Conservation (phyloP, 257 asterid species). For the Verbascum thapsus region DNA sequence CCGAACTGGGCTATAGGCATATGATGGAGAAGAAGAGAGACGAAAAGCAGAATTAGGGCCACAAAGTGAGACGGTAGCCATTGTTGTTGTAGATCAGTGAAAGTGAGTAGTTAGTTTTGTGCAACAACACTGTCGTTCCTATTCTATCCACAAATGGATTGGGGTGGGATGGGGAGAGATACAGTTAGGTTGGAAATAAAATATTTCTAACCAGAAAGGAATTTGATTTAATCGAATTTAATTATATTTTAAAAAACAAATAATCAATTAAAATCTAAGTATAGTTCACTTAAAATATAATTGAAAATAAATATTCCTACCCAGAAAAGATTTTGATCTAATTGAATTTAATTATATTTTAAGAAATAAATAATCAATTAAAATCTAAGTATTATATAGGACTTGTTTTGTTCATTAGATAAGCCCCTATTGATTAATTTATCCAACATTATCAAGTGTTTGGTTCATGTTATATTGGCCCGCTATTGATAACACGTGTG, state of each 20-base stretch:
- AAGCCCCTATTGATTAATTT: no score
- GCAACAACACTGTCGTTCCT: constrained; percentile 20
- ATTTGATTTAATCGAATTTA: background rate
- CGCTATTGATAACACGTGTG: no score
- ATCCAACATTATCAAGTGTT: no score
- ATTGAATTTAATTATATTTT: no score
- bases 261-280: no score
- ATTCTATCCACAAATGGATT: constrained; percentile 46
- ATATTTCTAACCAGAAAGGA: background rate
- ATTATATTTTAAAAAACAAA: background rate
- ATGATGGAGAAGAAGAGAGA: constrained; percentile 27
- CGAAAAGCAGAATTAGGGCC: constrained; percentile 26
- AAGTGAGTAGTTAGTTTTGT: constrained; percentile 14
- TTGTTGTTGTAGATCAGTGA: constrained; percentile 35
- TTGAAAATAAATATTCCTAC: no score
- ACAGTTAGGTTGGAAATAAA: background rate
- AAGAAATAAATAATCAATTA: no score
- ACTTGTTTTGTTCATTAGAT: no score
- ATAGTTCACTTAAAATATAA: no score
- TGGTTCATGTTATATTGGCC: no score
- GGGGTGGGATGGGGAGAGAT: constrained; percentile 4
- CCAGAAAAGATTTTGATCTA: no score
- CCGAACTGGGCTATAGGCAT: constrained; percentile 19
- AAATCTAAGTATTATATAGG: no score
- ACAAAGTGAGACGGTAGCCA: constrained; percentile 58